Conservation (phyloP, 495 filamentous ascomycete genomes). For the Durotheca rogersii region DNA sequence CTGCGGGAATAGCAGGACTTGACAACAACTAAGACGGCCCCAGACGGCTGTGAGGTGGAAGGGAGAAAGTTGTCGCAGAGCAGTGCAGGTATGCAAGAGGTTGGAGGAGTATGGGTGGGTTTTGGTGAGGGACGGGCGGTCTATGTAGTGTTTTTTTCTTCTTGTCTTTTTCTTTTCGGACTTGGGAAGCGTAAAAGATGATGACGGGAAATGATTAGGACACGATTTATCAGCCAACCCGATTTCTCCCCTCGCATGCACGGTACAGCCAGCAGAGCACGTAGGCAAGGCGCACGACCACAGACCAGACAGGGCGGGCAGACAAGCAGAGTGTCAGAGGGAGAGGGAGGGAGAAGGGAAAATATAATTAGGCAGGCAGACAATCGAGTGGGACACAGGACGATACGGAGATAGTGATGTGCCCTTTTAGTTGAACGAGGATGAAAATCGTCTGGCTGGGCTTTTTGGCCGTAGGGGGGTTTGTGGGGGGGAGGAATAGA, state of each 20-base stretch:
- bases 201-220: slow-evolving; percentile 13
- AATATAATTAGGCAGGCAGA: no score
- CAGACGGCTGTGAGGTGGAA: slow-evolving; percentile 8
- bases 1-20: slow-evolving; percentile 1
- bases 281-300: slow-evolving; percentile 7
- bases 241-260: slow-evolving; percentile 12
- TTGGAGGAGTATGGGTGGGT: not conserved
- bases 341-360: no score
- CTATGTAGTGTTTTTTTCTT: slow-evolving; percentile 14
- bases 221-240: slow-evolving; percentile 24
- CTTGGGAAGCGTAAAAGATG: slow-evolving; percentile 25
- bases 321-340: no score
- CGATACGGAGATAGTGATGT: slow-evolving; percentile 36
- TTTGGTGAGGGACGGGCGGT: slow-evolving; percentile 3
- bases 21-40: slow-evolving; percentile 14
- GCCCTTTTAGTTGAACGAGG: slow-evolving; percentile 17
- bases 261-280: no score
- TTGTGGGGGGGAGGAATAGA: no score
- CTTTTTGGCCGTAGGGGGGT: slow-evolving; percentile 12
- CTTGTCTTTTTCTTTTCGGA: not conserved
- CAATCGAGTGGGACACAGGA: slow-evolving; percentile 17
- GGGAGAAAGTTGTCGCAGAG: slow-evolving; percentile 10
- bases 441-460: slow-evolving; percentile 38
- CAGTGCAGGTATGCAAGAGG: slow-evolving; percentile 5
- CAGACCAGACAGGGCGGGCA: not conserved